Evolutionary conservation across 2,329 filamentous ascomycete species (phyloP).

Genomic region (Diaporthe citri): DNA sequence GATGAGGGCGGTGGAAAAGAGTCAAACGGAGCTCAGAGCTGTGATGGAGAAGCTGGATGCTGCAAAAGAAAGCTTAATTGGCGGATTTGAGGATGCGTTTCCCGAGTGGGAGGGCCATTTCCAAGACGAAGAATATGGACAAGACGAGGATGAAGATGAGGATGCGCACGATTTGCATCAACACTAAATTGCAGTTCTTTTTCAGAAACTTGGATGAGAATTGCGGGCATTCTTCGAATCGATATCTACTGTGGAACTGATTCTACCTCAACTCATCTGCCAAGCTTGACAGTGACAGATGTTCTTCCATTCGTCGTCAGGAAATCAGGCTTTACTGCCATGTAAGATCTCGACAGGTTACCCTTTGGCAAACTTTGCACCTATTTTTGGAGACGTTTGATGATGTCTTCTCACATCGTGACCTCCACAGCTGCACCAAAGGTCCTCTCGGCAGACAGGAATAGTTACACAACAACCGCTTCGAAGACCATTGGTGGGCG

Average conservation of each 20-base stretch:
- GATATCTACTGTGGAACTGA: background rate
- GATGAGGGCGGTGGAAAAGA: slow-evolving; percentile 41
- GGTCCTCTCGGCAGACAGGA: background rate
- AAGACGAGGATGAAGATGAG: slow-evolving; percentile 10
- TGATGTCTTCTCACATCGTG: background rate
- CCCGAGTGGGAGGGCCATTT: slow-evolving; percentile 29
- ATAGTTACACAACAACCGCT: too few relatives aligned
- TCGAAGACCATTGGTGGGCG: background rate
- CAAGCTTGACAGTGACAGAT: too few relatives aligned
- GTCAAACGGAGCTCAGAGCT: background rate
- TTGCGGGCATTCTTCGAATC: background rate
- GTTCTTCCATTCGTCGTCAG: background rate
- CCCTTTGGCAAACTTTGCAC: background rate
- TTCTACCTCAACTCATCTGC: background rate
- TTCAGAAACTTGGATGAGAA: background rate
- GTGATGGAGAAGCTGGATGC: background rate
- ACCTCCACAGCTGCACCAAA: too few relatives aligned
- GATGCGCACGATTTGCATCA: background rate
- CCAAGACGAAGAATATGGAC: slow-evolving; percentile 18
- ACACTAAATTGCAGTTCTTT: background rate
- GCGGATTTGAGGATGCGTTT: background rate
- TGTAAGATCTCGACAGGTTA: background rate
- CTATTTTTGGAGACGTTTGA: background rate
- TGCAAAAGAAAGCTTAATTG: slow-evolving; percentile 5
- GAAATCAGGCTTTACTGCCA: background rate